Percentiles rank a stretch among this genome's conserved stretches.
These are phyloP conservation scores for Geotrichum bryndzae DNA, from an alignment of 1,139 yeast species.

Conservation along the genomic window DNA sequence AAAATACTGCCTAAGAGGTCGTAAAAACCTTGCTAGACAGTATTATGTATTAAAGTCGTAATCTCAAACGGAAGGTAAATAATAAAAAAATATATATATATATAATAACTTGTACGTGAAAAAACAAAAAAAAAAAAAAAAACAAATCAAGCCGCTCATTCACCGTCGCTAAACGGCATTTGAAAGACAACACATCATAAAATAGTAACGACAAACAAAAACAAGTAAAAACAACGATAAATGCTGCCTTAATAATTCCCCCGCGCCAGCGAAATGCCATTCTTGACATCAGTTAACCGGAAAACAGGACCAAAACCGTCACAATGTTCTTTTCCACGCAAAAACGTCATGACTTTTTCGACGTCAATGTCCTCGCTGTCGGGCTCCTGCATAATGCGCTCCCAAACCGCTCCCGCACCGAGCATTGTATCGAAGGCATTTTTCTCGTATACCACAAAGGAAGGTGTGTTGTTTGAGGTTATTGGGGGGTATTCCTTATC, in stretches of 20 bases:
- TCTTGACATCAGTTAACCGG: constrained; percentile 24
- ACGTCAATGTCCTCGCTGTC: constrained; percentile 48
- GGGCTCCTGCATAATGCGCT: constrained; percentile 45
- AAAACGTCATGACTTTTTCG: constrained; percentile 47
- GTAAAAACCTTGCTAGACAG: too few species aligned
- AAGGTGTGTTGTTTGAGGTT: constrained; percentile 18
- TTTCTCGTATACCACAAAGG: constrained; percentile 30
- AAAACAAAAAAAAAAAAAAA: too few species aligned
- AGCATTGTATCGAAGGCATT: constrained; percentile 40
- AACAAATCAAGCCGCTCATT: too few species aligned
- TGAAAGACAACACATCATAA: too few species aligned
- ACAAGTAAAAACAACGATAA: neutral
- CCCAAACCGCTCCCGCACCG: constrained; percentile 81
- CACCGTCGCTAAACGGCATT: too few species aligned
- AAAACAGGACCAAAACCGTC: constrained; percentile 86
- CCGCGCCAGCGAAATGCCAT: constrained; percentile 23
- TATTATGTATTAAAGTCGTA: too few species aligned
- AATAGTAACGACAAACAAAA: neutral
- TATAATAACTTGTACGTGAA: too few species aligned
- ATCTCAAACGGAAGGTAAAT: too few species aligned
- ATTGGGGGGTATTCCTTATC: constrained; percentile 13
- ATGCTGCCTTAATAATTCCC: neutral
- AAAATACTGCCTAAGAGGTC: too few species aligned
- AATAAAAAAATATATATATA: too few species aligned
- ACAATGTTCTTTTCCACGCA: constrained; percentile 66